Base-by-base conservation (phyloP, 2,329 filamentous ascomycete species). In the Cordyceps javanica region DNA sequence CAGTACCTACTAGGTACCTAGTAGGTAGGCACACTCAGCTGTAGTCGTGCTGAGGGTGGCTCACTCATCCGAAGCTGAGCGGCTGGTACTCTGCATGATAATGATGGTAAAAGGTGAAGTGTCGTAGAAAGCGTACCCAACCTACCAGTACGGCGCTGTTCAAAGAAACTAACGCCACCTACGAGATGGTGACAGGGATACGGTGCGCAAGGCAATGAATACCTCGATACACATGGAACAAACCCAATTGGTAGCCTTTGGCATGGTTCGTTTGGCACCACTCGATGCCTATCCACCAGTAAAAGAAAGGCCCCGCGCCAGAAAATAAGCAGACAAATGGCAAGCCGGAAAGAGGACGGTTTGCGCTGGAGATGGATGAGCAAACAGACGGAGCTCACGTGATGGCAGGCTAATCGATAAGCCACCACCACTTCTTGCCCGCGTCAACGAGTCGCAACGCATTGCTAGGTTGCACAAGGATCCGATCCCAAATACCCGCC, bases 331-430 rank as follows among this genome's bases (percentile, higher is more conserved):
- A 39, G 11, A 6, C 30, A 39, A 39, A 39, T 4, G 14, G 9
- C 16, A 5, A 19, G 42, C 23, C 14, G 1, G 26, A 14, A 28
- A n/a, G n/a, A n/a, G n/a, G n/a, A n/a, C n/a, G n/a, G n/a, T n/a
- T n/a, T 44, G 4, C 25, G 16, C 14, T 19, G 25, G 16, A 11
- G n/a, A 28, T n/a, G 3, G 8, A n/a, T 45, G 25, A 28, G 21
- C 21, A 50, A 19, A 16, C 49, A 21, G n/a, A 30, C 23, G 6
- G 25, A 4, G n/a, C 21, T 36, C 49, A 52, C 49, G 49, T 52
- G 49, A 52, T 21, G 49, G 21, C 30, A 25, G n/a, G 11, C 25
- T 54, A 16, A 54, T 44, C 51, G 51, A 54, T 54, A 54, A 54
- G 7, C 14, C 2, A 38, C 11, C 26, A 19, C 26, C 51, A n/a